phyloP scores from a whole-genome alignment of 2,329 filamentous ascomycete genomes.

The Colletotrichum tamarilloi region DNA sequence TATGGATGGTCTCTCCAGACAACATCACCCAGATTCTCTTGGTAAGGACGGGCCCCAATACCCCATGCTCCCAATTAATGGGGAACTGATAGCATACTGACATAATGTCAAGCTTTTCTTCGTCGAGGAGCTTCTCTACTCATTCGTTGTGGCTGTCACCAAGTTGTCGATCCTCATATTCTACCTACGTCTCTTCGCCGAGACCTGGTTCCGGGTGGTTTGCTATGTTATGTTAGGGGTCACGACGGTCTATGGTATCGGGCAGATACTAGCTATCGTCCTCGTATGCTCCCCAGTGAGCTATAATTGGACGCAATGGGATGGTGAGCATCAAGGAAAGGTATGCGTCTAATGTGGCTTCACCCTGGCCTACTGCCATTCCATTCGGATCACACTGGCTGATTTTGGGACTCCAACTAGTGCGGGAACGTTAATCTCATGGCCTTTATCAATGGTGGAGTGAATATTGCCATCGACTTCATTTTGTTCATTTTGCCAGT shows the following conservation, averaged over 20 bases:
- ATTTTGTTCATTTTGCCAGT: constrained; percentile 18
- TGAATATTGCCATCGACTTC: constrained; percentile 18
- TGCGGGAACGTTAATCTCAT: background rate
- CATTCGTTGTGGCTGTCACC: constrained; percentile 11
- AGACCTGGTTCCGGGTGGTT: constrained; percentile 6
- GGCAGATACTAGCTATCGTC: constrained; percentile 4
- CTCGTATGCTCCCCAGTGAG: constrained; percentile 1
- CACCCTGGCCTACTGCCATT: background rate
- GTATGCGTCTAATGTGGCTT: background rate
- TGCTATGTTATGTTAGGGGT: background rate
- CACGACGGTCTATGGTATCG: background rate
- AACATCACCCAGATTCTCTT: constrained; percentile 22
- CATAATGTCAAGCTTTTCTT: constrained; percentile 5
- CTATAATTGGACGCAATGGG: constrained; percentile 25
- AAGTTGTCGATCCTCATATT: constrained; percentile 22
- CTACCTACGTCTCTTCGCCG: constrained; percentile 13
- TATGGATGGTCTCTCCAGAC: constrained; percentile 15
- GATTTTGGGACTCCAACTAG: background rate
- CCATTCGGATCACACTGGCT: background rate
- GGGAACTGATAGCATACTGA: background rate
- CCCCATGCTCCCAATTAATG: background rate
- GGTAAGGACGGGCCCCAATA: background rate
- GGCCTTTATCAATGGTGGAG: constrained; percentile 10
- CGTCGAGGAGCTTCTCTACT: constrained; percentile 13
- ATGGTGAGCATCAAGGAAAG: constrained; percentile 2